Evolutionary conservation across 1,284 basidiomycete genomes (phyloP).

Genomic region (Tetrapyrgos nigripes): DNA sequence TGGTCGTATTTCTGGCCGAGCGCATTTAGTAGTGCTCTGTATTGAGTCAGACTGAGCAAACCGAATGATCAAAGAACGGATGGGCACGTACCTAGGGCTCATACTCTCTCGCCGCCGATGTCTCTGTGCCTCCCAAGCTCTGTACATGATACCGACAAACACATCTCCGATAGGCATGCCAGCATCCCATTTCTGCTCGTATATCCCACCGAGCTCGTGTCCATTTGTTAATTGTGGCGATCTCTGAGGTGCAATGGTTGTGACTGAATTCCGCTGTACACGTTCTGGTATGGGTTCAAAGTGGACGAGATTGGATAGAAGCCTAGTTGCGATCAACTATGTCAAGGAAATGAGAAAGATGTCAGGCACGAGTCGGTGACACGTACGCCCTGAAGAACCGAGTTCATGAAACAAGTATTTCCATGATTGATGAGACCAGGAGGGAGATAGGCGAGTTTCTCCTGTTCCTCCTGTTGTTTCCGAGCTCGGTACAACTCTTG

Average conservation of each 20-base stretch:
- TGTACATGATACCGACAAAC: conserved; percentile 60
- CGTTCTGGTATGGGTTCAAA: conserved; percentile 53
- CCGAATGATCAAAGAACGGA: background rate
- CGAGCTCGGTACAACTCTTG: conserved; percentile 68
- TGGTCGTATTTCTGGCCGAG: conserved; percentile 91
- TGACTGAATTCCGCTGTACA: conserved; percentile 44
- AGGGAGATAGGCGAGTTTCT: conserved; percentile 62
- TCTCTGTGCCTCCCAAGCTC: conserved; percentile 67
- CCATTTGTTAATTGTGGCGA: conserved; percentile 75
- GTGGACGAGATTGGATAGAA: conserved; percentile 64
- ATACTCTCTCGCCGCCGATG: conserved; percentile 53
- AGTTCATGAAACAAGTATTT: conserved; percentile 85
- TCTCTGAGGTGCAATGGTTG: conserved; percentile 50
- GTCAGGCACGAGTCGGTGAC: background rate
- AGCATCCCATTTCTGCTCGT: conserved; percentile 58
- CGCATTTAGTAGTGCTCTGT: conserved; percentile 66
- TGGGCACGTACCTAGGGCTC: conserved; percentile 65
- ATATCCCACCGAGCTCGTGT: conserved; percentile 55
- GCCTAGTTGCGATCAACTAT: conserved; percentile 70
- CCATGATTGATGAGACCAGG: conserved; percentile 85
- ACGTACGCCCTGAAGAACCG: conserved; percentile 71
- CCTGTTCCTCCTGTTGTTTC: conserved; percentile 66
- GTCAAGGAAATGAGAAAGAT: conserved; percentile 6
- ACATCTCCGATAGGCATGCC: conserved; percentile 72
- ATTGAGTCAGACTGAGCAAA: conserved; percentile 11